Base-by-base conservation (phyloP, 2,329 filamentous ascomycete species). In the Mariannaea sp. region DNA sequence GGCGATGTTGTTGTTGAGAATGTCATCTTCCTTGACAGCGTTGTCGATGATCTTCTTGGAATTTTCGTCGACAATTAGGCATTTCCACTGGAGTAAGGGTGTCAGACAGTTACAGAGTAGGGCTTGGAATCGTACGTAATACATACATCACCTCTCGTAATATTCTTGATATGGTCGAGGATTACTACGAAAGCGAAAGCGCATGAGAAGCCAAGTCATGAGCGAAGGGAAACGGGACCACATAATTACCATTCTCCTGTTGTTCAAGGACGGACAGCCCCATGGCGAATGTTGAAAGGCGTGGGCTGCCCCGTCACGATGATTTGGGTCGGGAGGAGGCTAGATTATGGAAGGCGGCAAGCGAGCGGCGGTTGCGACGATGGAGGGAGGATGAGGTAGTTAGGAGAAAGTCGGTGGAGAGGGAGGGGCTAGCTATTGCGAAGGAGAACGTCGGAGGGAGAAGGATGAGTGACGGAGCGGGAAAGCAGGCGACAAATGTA, bases 1-100 rank as follows among this genome's bases (percentile, higher is more conserved):
- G 63, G 92, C 93, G 73, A 99, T 90, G 71, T 96, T 96, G 75
- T 92, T 86, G 71, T 96, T 95, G 75, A 99, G 87, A 62, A 99
- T 95, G 68, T 97, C 91, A 83, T 99, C 93, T 78, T 97, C 89
- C 68, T 91, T 93, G 70, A 93, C 84, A 40, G 90, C 89, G 79
- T 93, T 96, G 75, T 96, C 88, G 65, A 99, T 82, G 65, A 99
- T 83, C 73, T 88, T 92, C 71, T 87, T 87, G 70, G 90, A 92
- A 51, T 79, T 81, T 63, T 90, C 86, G 75, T 99, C 94, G 66
- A 97, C 80, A 47, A 99, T 87, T 64, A 99, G 78, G 62, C 97
- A 90, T 83, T 97, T 99, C 94, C 94, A 99, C 92, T 97, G 61
- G 8, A 17, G 24, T 43, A 50, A 17, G 39, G 48, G 40, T 22